Percentiles rank a stretch among this genome's conserved stretches.
Evolutionary conservation across 2,329 filamentous ascomycete genomes (phyloP).

Genomic region (Penicillium brevicompactum): DNA sequence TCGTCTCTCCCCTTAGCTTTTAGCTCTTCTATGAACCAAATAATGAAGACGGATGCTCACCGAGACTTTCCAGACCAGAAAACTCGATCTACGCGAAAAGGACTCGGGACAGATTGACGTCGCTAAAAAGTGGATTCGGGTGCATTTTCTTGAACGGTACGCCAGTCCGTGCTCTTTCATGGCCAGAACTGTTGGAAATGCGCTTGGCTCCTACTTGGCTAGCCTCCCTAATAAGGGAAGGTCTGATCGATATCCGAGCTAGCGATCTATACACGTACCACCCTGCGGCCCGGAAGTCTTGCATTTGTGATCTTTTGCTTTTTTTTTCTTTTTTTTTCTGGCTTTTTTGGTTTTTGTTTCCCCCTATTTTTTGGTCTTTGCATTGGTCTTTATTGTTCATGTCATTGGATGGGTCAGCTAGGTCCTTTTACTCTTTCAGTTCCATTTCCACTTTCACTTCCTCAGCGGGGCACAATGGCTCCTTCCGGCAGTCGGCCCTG

Average conservation of each 20-base stretch:
- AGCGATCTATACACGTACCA: conserved; percentile 11
- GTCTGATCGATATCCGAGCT: conserved; percentile 14
- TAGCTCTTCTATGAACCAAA: background rate
- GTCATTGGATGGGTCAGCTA: too few species aligned
- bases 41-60: background rate
- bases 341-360: background rate
- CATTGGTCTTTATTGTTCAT: background rate
- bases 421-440: too few species aligned
- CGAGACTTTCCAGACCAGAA: background rate
- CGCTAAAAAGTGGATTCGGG: conserved; percentile 1
- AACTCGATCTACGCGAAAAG: background rate
- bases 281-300: background rate
- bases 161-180: conserved; percentile 4
- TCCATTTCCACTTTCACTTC: too few species aligned
- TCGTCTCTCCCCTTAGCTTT: background rate
- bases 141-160: background rate
- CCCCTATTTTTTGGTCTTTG: background rate
- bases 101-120: background rate
- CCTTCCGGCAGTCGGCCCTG: background rate
- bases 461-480: too few species aligned
- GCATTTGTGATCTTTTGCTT: background rate
- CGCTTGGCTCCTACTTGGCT: background rate
- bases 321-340: background rate
- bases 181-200: background rate
- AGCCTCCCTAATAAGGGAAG: conserved; percentile 4